Conservation (phyloP, 495 filamentous ascomycete species). For the Neurospora tetrasperma region DNA sequence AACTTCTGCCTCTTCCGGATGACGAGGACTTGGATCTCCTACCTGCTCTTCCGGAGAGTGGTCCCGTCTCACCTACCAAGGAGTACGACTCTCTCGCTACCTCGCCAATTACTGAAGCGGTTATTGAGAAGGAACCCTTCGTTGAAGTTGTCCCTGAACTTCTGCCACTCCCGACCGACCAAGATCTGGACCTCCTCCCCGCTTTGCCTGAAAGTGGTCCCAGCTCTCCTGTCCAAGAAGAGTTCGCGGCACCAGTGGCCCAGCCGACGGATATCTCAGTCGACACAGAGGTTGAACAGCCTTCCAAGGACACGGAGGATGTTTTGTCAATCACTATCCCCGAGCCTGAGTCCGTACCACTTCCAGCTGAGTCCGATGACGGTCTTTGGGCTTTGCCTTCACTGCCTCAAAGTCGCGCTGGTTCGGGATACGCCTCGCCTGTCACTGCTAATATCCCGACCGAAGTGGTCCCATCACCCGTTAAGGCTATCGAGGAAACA, state of each 20-base stretch:
- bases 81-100: no score
- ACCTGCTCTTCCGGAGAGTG: no score
- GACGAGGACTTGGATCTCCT: no score
- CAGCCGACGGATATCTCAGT: background rate
- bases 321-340: background rate
- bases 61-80: no score
- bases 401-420: background rate
- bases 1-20: background rate
- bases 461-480: background rate
- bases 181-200: slow-evolving; percentile 23
- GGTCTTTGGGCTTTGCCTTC: background rate
- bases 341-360: background rate
- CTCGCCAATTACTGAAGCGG: no score
- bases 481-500: background rate
- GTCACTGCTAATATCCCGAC: background rate
- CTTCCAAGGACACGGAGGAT: background rate
- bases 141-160: background rate
- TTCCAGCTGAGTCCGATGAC: background rate
- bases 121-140: no score
- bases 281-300: background rate
- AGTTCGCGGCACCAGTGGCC: background rate
- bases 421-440: background rate
- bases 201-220: slow-evolving; percentile 2
- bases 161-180: background rate
- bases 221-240: background rate